Evolutionary conservation across 345 rosid genomes (phyloP).

Genomic region (Zanthoxylum bungeanum): DNA sequence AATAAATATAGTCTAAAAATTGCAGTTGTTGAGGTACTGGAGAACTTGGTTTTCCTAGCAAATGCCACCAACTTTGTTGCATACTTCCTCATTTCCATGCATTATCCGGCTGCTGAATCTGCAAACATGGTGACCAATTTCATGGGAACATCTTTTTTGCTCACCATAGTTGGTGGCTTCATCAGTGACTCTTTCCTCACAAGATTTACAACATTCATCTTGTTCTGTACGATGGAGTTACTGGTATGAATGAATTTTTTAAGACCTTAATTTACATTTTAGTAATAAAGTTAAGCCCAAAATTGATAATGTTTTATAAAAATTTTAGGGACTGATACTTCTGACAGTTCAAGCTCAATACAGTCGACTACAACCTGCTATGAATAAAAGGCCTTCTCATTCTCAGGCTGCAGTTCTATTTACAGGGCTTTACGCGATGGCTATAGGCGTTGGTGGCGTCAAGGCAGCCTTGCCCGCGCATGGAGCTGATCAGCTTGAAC

Average conservation of each 20-base stretch:
- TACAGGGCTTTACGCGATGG: too few species aligned
- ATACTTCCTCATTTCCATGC: constrained; percentile 45
- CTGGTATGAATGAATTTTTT: constrained; percentile 37
- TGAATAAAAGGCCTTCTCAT: constrained; percentile 21
- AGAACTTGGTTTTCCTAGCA: constrained; percentile 60
- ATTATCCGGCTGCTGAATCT: constrained; percentile 44
- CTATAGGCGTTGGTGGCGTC: too few species aligned
- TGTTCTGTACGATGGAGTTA: constrained; percentile 37
- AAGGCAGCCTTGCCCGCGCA: too few species aligned
- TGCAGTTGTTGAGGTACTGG: constrained; percentile 53
- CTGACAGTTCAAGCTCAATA: constrained; percentile 52
- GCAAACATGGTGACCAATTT: too few species aligned
- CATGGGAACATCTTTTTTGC: too few species aligned
- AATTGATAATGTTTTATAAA: neutral
- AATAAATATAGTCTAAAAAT: too few species aligned
- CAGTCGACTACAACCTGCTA: constrained; percentile 33
- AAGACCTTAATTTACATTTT: neutral
- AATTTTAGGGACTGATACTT: constrained; percentile 45
- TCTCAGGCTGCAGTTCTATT: constrained; percentile 33
- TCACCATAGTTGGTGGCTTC: too few species aligned
- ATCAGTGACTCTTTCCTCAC: too few species aligned
- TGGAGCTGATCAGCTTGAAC: constrained; percentile 62
- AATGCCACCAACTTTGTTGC: constrained; percentile 46
- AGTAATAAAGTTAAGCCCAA: too few species aligned
- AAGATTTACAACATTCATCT: too few species aligned